Conservation (phyloP, 2,329 filamentous ascomycete genomes). For the Xylariaceae sp. region DNA sequence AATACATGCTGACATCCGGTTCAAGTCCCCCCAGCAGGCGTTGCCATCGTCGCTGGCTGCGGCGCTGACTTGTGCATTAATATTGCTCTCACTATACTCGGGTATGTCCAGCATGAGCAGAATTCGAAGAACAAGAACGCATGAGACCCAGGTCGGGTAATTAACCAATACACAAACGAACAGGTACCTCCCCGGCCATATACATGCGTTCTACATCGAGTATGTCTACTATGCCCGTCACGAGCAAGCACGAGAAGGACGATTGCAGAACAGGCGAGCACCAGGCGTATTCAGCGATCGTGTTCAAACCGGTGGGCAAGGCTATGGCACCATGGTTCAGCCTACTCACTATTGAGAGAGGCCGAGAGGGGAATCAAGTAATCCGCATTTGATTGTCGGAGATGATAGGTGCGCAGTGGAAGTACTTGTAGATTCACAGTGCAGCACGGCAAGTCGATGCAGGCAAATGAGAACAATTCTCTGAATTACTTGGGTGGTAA, state of each 20-base stretch:
- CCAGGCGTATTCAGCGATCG: slow-evolving; percentile 68
- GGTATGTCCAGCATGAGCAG: slow-evolving; percentile 40
- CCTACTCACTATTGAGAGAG: slow-evolving; percentile 22
- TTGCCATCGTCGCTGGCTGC: slow-evolving; percentile 60
- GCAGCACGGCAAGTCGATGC: not conserved
- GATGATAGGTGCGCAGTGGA: not conserved
- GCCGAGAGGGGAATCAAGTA: not conserved
- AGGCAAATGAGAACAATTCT: too few species aligned
- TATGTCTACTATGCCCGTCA: slow-evolving; percentile 77
- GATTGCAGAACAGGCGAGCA: slow-evolving; percentile 47
- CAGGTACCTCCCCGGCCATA: slow-evolving; percentile 70
- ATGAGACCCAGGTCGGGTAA: too few species aligned
- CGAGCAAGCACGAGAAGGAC: slow-evolving; percentile 56
- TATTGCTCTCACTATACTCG: slow-evolving; percentile 59
- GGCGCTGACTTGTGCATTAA: slow-evolving; percentile 62
- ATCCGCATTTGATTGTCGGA: not conserved
- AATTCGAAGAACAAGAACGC: too few species aligned
- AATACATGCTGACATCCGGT: slow-evolving; percentile 5
- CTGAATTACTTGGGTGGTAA: too few species aligned
- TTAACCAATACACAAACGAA: not conserved
- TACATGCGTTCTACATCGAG: slow-evolving; percentile 76
- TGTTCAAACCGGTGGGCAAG: slow-evolving; percentile 66
- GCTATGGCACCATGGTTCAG: slow-evolving; percentile 51
- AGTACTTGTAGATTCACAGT: not conserved
- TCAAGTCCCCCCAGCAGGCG: slow-evolving; percentile 61